These are phyloP conservation scores for Mollisiaceae sp. DNA, from an alignment of 2,329 filamentous ascomycete species.

Conservation along the genomic window DNA sequence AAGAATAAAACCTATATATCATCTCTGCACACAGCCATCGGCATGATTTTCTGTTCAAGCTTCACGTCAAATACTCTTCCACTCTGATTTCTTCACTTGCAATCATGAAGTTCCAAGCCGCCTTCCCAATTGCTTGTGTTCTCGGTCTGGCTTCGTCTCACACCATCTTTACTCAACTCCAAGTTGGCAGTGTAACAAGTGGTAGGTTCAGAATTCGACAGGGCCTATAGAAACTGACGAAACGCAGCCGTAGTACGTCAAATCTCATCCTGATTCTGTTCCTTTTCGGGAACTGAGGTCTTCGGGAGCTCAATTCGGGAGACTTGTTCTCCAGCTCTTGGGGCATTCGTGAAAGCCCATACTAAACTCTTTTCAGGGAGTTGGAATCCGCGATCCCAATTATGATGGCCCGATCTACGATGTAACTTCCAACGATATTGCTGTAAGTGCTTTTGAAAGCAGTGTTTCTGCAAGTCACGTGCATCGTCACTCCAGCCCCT, in stretches of 20 bases:
- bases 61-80: neutral
- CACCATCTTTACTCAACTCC: constrained; percentile 55
- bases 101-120: constrained; percentile 3
- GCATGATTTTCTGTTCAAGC: neutral
- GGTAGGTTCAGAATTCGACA: constrained; percentile 13
- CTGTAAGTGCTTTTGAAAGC: too few species aligned
- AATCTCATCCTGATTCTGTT: too few species aligned
- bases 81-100: neutral
- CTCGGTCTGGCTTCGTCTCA: constrained; percentile 49
- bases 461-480: too few species aligned
- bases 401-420: constrained; percentile 62
- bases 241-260: constrained; percentile 45
- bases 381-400: constrained; percentile 56
- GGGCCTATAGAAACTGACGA: neutral
- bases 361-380: too few species aligned
- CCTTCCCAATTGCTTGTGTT: constrained; percentile 26
- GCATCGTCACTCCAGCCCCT: too few species aligned
- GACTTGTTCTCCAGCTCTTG: too few species aligned
- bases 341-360: too few species aligned
- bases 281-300: too few species aligned
- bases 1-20: neutral
- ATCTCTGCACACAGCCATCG: neutral
- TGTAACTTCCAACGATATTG: constrained; percentile 57
- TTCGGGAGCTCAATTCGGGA: too few species aligned
- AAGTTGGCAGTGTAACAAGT: constrained; percentile 51